Conservation (phyloP, 176 grass and related monocot genomes). For the Bothriochloa decipiens region DNA sequence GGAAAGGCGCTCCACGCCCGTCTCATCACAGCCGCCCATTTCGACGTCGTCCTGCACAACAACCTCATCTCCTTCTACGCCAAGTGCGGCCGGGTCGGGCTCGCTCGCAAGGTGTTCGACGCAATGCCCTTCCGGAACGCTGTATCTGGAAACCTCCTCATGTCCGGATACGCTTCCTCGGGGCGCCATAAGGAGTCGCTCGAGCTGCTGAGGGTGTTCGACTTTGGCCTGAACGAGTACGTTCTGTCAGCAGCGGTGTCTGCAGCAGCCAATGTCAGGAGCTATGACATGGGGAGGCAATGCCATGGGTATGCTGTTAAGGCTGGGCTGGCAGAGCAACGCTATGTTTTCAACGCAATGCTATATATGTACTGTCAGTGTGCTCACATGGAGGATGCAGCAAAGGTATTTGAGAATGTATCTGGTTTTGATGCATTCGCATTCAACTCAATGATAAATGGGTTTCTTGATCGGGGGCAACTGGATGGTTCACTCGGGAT, state of each 20-base stretch:
- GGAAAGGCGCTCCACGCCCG: constrained; percentile 56
- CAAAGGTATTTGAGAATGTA: constrained; percentile 45
- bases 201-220: constrained; percentile 49
- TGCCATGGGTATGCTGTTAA: constrained; percentile 47
- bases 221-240: constrained; percentile 67
- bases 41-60: constrained; percentile 64
- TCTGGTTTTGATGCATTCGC: constrained; percentile 54
- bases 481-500: constrained; percentile 44
- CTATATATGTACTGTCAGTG: constrained; percentile 76
- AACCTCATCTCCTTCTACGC: constrained; percentile 60
- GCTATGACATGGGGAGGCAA: constrained; percentile 59
- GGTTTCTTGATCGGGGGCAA: constrained; percentile 59
- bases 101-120: constrained; percentile 63
- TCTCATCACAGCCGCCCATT: constrained; percentile 32
- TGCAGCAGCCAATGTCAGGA: constrained; percentile 45
- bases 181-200: constrained; percentile 52
- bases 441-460: constrained; percentile 79
- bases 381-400: constrained; percentile 51
- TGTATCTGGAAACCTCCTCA: constrained; percentile 59
- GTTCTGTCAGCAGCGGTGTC: constrained; percentile 51
- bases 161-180: constrained; percentile 64
- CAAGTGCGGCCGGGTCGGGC: constrained; percentile 47
- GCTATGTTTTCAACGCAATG: constrained; percentile 51
- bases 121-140: constrained; percentile 61
- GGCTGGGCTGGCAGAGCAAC: background rate